These are phyloP conservation scores for Emmonsiellopsis sp. DNA, from an alignment of 2,329 filamentous ascomycete genomes.

Conservation along the genomic window DNA sequence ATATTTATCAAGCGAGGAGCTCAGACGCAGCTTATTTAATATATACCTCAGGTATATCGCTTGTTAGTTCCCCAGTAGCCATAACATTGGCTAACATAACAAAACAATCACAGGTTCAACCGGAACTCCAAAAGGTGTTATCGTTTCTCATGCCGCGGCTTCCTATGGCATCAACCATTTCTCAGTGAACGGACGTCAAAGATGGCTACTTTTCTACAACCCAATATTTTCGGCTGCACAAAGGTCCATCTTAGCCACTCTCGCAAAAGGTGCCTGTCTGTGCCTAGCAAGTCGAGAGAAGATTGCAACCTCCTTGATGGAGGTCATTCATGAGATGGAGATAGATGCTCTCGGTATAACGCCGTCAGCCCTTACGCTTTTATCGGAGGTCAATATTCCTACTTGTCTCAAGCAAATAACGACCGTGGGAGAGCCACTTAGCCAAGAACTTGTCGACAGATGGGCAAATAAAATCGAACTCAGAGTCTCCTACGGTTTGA, in stretches of 20 bases:
- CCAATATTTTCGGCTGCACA: constrained; percentile 14
- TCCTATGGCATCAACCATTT: constrained; percentile 22
- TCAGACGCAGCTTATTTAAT: constrained; percentile 44
- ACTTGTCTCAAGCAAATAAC: background rate
- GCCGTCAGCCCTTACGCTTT: background rate
- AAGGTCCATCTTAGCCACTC: constrained; percentile 2
- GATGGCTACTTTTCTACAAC: constrained; percentile 15
- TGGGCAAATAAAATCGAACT: background rate
- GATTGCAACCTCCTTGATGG: constrained; percentile 7
- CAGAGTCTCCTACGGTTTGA: constrained; percentile 6
- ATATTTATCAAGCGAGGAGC: too few species aligned
- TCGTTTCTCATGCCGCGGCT: constrained; percentile 64
- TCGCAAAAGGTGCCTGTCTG: constrained; percentile 21
- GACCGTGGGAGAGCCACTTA: background rate
- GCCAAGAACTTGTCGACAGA: background rate
- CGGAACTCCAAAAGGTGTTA: constrained; percentile 87
- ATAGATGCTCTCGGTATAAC: background rate
- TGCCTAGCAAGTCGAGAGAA: constrained; percentile 24
- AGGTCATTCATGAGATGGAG: background rate
- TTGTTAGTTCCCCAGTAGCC: too few species aligned
- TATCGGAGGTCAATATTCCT: background rate
- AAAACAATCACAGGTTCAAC: constrained; percentile 52
- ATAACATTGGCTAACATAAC: too few species aligned
- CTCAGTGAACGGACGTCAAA: constrained; percentile 16
- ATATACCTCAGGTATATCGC: constrained; percentile 62